Percentiles rank a stretch among this genome's conserved stretches.
These are phyloP conservation scores for Rhodotorula kratochvilovae DNA, from an alignment of 768 basidiomycete species.

Conservation along the genomic window DNA sequence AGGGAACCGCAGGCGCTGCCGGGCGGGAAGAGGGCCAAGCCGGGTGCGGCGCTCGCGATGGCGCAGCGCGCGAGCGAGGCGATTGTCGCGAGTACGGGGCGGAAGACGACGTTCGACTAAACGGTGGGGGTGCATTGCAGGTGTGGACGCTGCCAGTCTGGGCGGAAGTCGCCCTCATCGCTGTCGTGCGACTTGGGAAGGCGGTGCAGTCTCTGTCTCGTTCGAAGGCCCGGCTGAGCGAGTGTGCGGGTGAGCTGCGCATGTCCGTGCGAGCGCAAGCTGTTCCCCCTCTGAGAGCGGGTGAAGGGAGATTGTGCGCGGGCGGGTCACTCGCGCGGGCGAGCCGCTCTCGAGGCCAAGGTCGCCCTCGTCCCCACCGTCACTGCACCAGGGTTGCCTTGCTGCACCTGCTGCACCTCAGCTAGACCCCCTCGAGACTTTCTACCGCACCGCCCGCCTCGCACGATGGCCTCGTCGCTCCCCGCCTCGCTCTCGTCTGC, in stretches of 20 bases:
- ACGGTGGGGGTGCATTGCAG: background rate
- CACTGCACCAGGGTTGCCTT: too few relatives aligned
- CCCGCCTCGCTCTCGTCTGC: background rate
- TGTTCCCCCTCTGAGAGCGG: too few relatives aligned
- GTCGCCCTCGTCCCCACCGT: background rate
- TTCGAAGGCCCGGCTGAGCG: too few relatives aligned
- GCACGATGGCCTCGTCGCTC: conserved; percentile 31
- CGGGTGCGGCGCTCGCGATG: conserved; percentile 51
- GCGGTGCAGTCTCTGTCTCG: too few relatives aligned
- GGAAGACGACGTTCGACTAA: conserved; percentile 51
- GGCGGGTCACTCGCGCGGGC: too few relatives aligned
- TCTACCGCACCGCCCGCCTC: background rate
- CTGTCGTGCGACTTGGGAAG: too few relatives aligned
- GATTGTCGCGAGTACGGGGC: conserved; percentile 49
- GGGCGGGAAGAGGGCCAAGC: conserved; percentile 47
- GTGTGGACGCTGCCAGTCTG: background rate
- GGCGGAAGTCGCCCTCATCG: background rate
- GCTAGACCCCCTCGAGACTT: too few relatives aligned
- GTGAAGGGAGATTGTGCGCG: too few relatives aligned
- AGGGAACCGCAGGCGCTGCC: conserved; percentile 16
- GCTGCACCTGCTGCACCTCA: too few relatives aligned
- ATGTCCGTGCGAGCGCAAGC: too few relatives aligned
- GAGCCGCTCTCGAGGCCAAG: too few relatives aligned
- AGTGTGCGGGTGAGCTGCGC: too few relatives aligned
- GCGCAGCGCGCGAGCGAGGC: conserved; percentile 51